These are phyloP conservation scores for Verticillium nubilum DNA, from an alignment of 2,329 filamentous ascomycete species.

Conservation along the genomic window DNA sequence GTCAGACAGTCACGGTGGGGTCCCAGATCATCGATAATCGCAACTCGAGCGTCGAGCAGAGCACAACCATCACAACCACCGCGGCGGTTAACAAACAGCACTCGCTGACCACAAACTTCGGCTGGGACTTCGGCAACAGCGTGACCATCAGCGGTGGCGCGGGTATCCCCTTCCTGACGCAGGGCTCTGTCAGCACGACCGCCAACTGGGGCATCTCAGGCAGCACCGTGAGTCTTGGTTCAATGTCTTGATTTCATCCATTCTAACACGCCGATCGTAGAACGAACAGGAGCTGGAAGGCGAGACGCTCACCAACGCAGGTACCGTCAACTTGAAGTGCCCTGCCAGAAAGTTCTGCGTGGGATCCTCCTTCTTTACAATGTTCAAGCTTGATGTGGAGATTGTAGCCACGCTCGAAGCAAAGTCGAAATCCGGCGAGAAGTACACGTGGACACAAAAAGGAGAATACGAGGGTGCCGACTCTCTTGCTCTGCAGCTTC, in stretches of 20 bases:
- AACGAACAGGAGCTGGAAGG: slow-evolving; percentile 3
- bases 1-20: slow-evolving; percentile 9
- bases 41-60: slow-evolving; percentile 10
- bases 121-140: slow-evolving; percentile 5
- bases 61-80: slow-evolving; percentile 8
- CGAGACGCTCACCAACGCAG: slow-evolving; percentile 7
- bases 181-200: slow-evolving; percentile 1
- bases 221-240: slow-evolving; percentile 2
- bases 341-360: slow-evolving; percentile 11
- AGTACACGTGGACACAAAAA: slow-evolving; percentile 9
- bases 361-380: slow-evolving; percentile 10
- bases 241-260: not conserved
- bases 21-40: slow-evolving; percentile 13
- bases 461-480: slow-evolving; percentile 9
- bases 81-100: slow-evolving; percentile 9
- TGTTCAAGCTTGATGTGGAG: slow-evolving; percentile 12
- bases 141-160: slow-evolving; percentile 5
- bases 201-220: slow-evolving; percentile 8
- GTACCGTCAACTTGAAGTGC: slow-evolving; percentile 11
- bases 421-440: slow-evolving; percentile 5
- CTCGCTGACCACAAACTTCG: slow-evolving; percentile 4
- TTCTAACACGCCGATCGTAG: not conserved
- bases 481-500: slow-evolving; percentile 8
- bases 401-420: slow-evolving; percentile 10
- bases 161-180: slow-evolving; percentile 6